phyloP scores from a whole-genome alignment of 2,329 filamentous ascomycete genomes.

The Aspergillus sp. region DNA sequence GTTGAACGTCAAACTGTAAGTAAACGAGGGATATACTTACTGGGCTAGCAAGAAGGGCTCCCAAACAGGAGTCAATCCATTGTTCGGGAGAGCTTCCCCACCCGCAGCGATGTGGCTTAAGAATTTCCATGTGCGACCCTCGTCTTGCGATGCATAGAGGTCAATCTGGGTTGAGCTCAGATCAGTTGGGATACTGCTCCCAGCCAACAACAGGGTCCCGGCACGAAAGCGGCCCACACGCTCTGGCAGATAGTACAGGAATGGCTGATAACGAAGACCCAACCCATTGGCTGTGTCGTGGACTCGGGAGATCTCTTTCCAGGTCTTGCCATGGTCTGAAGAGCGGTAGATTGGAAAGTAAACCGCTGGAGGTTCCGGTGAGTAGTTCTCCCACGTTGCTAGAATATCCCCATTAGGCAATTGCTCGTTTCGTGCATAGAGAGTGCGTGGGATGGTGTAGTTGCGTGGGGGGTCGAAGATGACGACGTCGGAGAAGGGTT shows the following conservation, averaged over 20 bases:
- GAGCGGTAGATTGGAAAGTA: constrained; percentile 54
- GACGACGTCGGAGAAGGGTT: constrained; percentile 34
- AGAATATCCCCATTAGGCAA: constrained; percentile 49
- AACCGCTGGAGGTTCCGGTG: constrained; percentile 54
- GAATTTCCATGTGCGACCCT: constrained; percentile 65
- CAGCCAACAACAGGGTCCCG: constrained; percentile 64
- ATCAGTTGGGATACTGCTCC: constrained; percentile 55
- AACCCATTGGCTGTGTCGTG: constrained; percentile 64
- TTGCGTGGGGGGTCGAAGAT: constrained; percentile 46
- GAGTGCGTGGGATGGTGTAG: constrained; percentile 49
- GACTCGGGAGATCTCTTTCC: constrained; percentile 64
- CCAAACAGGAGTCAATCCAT: constrained; percentile 69
- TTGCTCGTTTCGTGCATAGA: constrained; percentile 53
- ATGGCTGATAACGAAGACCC: constrained; percentile 69
- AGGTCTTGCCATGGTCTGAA: constrained; percentile 57
- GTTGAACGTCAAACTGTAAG: background rate
- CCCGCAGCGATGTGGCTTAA: constrained; percentile 65
- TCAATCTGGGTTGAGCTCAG: constrained; percentile 67
- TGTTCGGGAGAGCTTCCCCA: constrained; percentile 61
- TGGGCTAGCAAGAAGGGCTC: constrained; percentile 66
- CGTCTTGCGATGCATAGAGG: constrained; percentile 64
- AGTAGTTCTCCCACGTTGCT: constrained; percentile 58
- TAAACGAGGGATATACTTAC: constrained; percentile 17
- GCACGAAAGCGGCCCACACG: constrained; percentile 57
- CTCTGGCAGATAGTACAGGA: constrained; percentile 63